Evolutionary conservation across 2,329 filamentous ascomycete species (phyloP).

Genomic region (Cladophialophora exuberans): DNA sequence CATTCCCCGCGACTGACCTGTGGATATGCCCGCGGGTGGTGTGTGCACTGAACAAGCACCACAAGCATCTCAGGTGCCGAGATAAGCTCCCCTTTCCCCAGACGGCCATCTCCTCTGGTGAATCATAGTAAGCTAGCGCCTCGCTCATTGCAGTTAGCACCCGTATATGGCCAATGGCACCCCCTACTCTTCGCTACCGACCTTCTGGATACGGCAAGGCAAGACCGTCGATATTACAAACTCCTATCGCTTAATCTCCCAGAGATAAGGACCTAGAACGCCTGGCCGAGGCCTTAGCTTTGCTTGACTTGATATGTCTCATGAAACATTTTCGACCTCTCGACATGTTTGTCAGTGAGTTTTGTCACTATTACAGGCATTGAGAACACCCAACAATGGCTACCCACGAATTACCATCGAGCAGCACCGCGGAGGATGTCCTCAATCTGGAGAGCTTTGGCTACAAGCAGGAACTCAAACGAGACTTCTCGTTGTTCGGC

Average conservation of each 20-base stretch:
- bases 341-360: conserved; percentile 1
- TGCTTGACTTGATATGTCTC: conserved; percentile 11
- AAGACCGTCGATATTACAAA: too few species aligned
- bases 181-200: background rate
- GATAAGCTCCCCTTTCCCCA: conserved; percentile 1
- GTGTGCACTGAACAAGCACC: too few species aligned
- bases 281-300: background rate
- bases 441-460: conserved; percentile 16
- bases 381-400: background rate
- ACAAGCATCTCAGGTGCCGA: background rate
- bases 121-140: background rate
- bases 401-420: conserved; percentile 5
- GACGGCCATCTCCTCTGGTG: conserved; percentile 1
- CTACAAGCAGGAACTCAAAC: conserved; percentile 54
- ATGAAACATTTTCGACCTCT: background rate
- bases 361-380: background rate
- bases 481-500: conserved; percentile 58
- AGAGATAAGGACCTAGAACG: conserved; percentile 12
- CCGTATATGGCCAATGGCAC: background rate
- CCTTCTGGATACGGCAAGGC: conserved; percentile 3
- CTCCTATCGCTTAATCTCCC: background rate
- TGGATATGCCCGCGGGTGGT: conserved; percentile 7
- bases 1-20: background rate
- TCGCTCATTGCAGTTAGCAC: background rate
- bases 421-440: conserved; percentile 7